Base-by-base conservation (phyloP, 208 protist genomes). In the Phytomonas francai region DNA sequence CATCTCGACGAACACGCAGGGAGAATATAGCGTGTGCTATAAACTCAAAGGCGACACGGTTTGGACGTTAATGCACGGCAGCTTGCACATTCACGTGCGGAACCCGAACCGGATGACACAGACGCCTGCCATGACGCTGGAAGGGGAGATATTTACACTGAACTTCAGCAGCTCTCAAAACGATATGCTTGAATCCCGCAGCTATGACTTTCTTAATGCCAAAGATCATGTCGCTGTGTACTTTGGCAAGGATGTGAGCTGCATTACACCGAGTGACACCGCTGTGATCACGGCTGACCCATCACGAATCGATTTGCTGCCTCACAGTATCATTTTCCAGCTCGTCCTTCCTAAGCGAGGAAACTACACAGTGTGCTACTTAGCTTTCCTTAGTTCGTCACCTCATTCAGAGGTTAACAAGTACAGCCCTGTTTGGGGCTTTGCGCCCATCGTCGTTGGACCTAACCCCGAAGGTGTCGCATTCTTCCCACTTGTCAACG, bases 61-160 rank as follows among this genome's bases (percentile, higher is more conserved):
- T 45, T 96, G 91, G 88, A 96, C 91, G 29, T 73, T 91, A n/a
- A 85, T 96, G 49, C 93, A 96, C 76, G 67, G 74, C 34, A 70
- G 85, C 75, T 81, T 96, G 29, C 68, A 65, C 60, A 83, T 96
- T 71, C 51, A 65, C 42, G 66, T 78, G 39, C 82, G 81, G 62
- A 79, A 87, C 68, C 91, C 91, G 7, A 34, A 63, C 29, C 29
- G 25, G n/a, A 80, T 94, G 42, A 72, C 57, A 3, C 71, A 81
- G 65, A 85, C 73, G 1, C 88, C 91, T 12, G 68, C 78, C 39
- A 65, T 69, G 27, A 70, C 80, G 0, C 72, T 90, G 19, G 87
- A 94, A 49, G 84, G 87, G 39, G 88, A 96, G 68, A 75, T 93
- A 33, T 94, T 96, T 72, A 93, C 91, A 70, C 67, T 94, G 25